These are phyloP conservation scores for Leptomonas pyrrhocoris DNA, from an alignment of 208 protist species.

Conservation along the genomic window DNA sequence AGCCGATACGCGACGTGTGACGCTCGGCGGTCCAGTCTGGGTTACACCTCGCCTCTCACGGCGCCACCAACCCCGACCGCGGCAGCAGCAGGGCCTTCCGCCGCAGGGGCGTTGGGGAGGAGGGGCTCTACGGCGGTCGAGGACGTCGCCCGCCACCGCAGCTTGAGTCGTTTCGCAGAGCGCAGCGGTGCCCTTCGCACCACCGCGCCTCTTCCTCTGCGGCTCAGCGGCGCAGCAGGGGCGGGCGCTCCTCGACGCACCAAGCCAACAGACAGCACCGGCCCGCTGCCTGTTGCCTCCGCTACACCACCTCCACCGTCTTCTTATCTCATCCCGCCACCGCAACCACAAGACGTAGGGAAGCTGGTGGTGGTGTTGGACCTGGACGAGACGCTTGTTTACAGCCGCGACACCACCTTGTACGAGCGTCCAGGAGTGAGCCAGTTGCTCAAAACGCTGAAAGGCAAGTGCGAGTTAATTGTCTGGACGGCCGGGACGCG, in stretches of 20 bases:
- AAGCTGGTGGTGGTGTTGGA: constrained; percentile 88
- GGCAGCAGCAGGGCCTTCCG: neutral
- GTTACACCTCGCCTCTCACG: neutral
- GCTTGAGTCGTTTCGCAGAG: neutral
- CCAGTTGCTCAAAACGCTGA: constrained; percentile 65
- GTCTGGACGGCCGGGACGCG: constrained; percentile 87
- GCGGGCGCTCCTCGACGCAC: neutral
- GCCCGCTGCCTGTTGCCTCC: no score
- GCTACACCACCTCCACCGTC: neutral
- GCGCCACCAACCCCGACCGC: neutral
- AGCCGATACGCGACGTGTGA: neutral
- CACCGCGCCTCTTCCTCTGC: neutral
- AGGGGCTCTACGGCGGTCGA: neutral
- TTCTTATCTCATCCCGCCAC: constrained; percentile 58
- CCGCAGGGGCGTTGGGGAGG: no score
- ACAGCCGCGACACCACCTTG: constrained; percentile 66
- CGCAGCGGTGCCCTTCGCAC: neutral
- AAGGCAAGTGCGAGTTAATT: constrained; percentile 74
- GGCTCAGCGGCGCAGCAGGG: neutral
- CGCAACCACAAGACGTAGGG: constrained; percentile 43
- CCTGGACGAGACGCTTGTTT: constrained; percentile 89
- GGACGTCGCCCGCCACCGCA: neutral
- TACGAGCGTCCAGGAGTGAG: constrained; percentile 60
- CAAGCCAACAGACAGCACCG: neutral
- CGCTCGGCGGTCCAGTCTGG: constrained; percentile 2